Base-by-base conservation (phyloP, 495 filamentous ascomycete species). In the Massariosphaeria phaeospora region DNA sequence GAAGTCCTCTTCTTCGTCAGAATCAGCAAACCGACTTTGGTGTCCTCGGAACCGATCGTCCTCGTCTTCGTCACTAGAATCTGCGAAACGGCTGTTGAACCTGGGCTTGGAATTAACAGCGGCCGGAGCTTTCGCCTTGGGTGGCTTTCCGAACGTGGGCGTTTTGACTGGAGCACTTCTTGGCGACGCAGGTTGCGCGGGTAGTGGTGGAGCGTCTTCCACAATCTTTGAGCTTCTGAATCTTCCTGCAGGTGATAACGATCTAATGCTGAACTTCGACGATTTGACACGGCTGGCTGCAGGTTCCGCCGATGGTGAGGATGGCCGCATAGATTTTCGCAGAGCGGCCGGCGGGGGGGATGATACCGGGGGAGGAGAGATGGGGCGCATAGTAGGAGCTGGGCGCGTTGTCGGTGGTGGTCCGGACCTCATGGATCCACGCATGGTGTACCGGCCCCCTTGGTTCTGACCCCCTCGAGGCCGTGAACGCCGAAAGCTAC, bases 21-120 rank as follows among this genome's bases (percentile, higher is more conserved):
- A 91, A 54, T 90, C 85, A n/a, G 79, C 83, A 62, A 89, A 89
- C 2, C 88, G 83, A 63, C 86, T 90, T 30, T 71, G 74, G 63
- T 85, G 86, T 1, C 70, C 41, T 12, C 50, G 59, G n/a, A 57
- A 72, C 7, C 60, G 57, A 0, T 64, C 73, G 2, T 78, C 78
- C 17, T 82, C 84, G 15, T 91, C 88, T 24, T 85, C 86, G 59
- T 85, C 85, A 57, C 86, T 88, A 0, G 86, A 91, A 59, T 89
- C 81, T 0, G 65, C 80, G 57, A 88, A 85, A 0, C 80, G 75
- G 49, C 73, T 76, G 9, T 67, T 64, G 62, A 72, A 72, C 2
- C 77, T 70, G 6, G 75, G 10, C 26, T 57, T 57, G 20, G 41
- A 61, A 17, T 35, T 24, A 15, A 39, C 36, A 43, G 69, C 73